Base-by-base conservation (phyloP, 1,284 basidiomycete genomes). In the Pyrrhoderma noxium region DNA sequence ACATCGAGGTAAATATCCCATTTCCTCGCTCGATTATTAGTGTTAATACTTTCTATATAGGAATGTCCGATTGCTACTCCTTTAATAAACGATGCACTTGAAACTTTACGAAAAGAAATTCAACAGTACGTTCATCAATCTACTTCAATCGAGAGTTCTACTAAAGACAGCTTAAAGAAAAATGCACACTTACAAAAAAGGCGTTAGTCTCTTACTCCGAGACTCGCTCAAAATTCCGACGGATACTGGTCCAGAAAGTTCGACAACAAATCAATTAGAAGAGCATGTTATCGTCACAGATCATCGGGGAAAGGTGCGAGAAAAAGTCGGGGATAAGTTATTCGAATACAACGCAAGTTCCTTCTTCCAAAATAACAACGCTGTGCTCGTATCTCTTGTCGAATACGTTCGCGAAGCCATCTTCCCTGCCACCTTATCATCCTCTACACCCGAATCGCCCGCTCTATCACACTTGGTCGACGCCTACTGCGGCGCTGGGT, bases 331-430 rank as follows among this genome's bases (percentile, higher is more conserved):
- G 2, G 69, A 77, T 51, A 84, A 75, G 65, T 69, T 86, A 45
- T 97, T 99, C 67, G 85, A 94, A 61, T 97, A 94, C 66, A 80
- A 80, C 9, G 93, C 89, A 1, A 84, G 86, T 39, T 85, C 86
- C 3, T 98, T 98, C 73, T 98, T 98, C 77, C 95, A 99, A 66
- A 98, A 98, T 75, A 99, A 99, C 74, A 95, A 95, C 64, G 84
- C 87, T 16, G 90, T 97, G 49, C 80, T 99, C 14, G 74, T 84
- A 7, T 82, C 89, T 0, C 77, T 99, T 45, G 87, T 91, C 7
- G 67, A 79, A 54, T 93, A 94, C 67, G 89, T 96, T 51, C 77
- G 79, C 50, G 75, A 84, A 38, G 80, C 85, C 43, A 82, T 93
- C 60, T 82, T 87, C 62, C 72, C 70, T 8, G 50, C 67, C 11